These are phyloP conservation scores for Sinapis alba DNA, from an alignment of 441 rosid genomes.

Conservation along the genomic window DNA sequence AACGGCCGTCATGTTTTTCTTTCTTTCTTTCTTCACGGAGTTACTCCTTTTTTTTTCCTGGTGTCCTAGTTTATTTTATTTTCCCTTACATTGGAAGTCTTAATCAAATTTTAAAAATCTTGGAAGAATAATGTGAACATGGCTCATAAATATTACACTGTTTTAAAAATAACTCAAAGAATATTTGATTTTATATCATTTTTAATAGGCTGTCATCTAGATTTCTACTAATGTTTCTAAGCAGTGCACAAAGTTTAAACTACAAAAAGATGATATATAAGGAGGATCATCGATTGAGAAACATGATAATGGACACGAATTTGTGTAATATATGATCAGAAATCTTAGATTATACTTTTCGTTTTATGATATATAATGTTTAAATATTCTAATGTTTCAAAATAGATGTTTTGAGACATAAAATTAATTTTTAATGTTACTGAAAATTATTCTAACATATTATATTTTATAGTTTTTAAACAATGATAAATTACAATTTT, in stretches of 20 bases:
- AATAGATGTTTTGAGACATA: too few relatives aligned
- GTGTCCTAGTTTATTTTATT: not conserved
- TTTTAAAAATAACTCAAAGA: not conserved
- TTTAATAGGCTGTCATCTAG: not conserved
- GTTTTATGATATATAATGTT: not conserved
- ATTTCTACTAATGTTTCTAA: not conserved
- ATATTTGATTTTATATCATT: too few relatives aligned
- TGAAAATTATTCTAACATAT: too few relatives aligned
- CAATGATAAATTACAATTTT: too few relatives aligned
- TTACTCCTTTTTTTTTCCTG: not conserved
- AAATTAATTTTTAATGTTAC: too few relatives aligned
- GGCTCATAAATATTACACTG: not conserved
- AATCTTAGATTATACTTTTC: not conserved
- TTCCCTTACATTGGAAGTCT: too few relatives aligned
- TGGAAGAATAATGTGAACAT: not conserved
- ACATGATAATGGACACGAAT: not conserved
- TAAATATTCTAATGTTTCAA: too few relatives aligned
- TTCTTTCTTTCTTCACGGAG: conserved; percentile 12
- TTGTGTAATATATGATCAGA: not conserved
- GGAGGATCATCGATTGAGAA: not conserved
- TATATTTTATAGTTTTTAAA: too few relatives aligned
- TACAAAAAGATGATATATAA: not conserved
- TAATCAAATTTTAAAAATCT: too few relatives aligned
- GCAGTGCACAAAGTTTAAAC: not conserved
- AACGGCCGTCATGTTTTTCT: conserved; percentile 35